These are phyloP conservation scores for Lathyrus oleraceus DNA, from an alignment of 306 rosid genomes.

Conservation along the genomic window DNA sequence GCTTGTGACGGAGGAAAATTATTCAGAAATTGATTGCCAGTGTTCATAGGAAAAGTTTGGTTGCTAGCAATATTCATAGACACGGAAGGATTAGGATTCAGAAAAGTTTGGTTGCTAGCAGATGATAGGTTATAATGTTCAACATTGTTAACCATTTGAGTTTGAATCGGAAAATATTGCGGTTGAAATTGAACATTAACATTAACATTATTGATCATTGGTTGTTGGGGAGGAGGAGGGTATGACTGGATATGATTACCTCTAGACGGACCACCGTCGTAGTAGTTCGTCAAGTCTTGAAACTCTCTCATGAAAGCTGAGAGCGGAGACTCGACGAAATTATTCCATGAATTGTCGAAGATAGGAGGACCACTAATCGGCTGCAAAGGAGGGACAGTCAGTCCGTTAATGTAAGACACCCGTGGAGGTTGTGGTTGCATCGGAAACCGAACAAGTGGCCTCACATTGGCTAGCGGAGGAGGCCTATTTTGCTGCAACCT, in stretches of 20 bases:
- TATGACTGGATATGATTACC: not conserved
- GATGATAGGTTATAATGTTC: not conserved
- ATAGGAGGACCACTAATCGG: not conserved
- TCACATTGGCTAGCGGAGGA: conserved; percentile 60
- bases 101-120: too few relatives aligned
- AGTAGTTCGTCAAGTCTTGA: not conserved
- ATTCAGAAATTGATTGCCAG: not conserved
- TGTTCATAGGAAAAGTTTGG: not conserved
- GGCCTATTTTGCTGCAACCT: conserved; percentile 78
- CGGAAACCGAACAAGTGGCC: not conserved
- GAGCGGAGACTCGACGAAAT: not conserved
- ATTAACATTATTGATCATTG: too few relatives aligned
- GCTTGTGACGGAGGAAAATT: not conserved
- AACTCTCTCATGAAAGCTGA: not conserved
- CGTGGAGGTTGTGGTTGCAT: not conserved
- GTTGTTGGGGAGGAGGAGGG: too few relatives aligned
- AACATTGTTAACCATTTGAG: not conserved
- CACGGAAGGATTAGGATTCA: not conserved
- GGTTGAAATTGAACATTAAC: not conserved
- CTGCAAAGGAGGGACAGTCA: not conserved
- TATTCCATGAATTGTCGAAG: not conserved
- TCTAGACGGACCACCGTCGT: not conserved
- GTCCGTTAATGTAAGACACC: not conserved
- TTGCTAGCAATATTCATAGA: not conserved
- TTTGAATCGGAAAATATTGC: too few relatives aligned